These are phyloP conservation scores for Cordyceps cicadae DNA, from an alignment of 2,329 filamentous ascomycete species.

Conservation along the genomic window DNA sequence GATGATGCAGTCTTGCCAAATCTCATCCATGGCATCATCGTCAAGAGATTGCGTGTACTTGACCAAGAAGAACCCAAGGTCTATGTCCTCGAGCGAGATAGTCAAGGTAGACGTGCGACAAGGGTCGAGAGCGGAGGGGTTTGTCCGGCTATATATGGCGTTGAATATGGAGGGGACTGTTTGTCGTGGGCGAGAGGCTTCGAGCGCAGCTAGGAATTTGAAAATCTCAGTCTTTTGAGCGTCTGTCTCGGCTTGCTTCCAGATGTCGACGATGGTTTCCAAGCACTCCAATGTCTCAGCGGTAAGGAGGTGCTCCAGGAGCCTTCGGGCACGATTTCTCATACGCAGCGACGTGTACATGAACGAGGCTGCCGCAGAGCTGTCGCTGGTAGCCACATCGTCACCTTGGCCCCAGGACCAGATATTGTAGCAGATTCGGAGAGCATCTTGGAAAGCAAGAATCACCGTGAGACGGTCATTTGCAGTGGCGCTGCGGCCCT, in stretches of 20 bases:
- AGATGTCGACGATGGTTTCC: constrained; percentile 81
- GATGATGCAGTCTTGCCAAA: constrained; percentile 88
- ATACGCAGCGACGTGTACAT: constrained; percentile 84
- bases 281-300: constrained; percentile 89
- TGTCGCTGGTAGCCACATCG: constrained; percentile 52
- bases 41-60: constrained; percentile 86
- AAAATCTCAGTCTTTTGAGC: constrained; percentile 58
- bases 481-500: constrained; percentile 74
- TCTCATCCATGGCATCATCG: constrained; percentile 96
- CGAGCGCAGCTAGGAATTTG: constrained; percentile 80
- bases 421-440: constrained; percentile 83
- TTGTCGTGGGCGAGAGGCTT: constrained; percentile 83
- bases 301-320: constrained; percentile 86
- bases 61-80: constrained; percentile 81
- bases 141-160: constrained; percentile 89
- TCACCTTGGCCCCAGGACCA: constrained; percentile 82
- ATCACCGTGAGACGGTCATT: constrained; percentile 91
- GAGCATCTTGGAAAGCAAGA: constrained; percentile 92
- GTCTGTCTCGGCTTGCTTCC: constrained; percentile 50
- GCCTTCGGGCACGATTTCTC: constrained; percentile 77
- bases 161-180: constrained; percentile 93
- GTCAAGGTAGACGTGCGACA: constrained; percentile 81
- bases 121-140: constrained; percentile 69
- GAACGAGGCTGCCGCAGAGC: constrained; percentile 69
- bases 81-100: constrained; percentile 71